Percentiles rank a stretch among this genome's conserved stretches.
Conservation (phyloP, 2,329 filamentous ascomycete genomes). For the Paraphoma chrysanthemicola region DNA sequence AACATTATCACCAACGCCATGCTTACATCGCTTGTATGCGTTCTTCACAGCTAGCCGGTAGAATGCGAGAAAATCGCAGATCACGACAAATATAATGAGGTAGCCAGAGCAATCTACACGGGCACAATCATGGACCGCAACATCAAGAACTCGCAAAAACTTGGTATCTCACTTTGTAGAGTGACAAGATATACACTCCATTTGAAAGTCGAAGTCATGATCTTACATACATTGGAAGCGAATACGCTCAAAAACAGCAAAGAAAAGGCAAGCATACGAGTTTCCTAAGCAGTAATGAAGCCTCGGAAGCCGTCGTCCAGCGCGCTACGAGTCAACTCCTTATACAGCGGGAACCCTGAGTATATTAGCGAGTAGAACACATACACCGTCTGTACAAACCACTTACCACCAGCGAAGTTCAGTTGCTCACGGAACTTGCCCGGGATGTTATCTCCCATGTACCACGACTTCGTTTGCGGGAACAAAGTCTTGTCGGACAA, state of each 20-base stretch:
- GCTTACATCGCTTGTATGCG: too few relatives aligned
- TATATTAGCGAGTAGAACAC: background rate
- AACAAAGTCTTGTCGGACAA: conserved; percentile 52
- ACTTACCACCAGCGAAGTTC: conserved; percentile 49
- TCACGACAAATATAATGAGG: too few relatives aligned
- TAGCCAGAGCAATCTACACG: too few relatives aligned
- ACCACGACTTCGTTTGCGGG: conserved; percentile 52
- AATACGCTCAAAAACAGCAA: conserved; percentile 1
- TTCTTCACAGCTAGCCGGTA: too few relatives aligned
- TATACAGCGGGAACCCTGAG: conserved; percentile 46
- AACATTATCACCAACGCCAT: too few relatives aligned
- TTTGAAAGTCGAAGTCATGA: background rate
- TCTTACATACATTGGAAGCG: background rate
- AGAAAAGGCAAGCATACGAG: background rate
- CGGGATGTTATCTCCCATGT: conserved; percentile 55
- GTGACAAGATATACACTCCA: too few relatives aligned
- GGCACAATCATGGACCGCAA: too few relatives aligned
- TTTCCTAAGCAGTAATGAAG: conserved; percentile 38
- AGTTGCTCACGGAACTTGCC: conserved; percentile 55
- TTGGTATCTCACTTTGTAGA: too few relatives aligned
- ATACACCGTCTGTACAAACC: background rate
- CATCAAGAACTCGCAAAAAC: too few relatives aligned
- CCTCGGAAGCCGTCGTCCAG: conserved; percentile 47
- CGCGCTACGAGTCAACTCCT: conserved; percentile 47
- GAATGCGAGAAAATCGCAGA: too few relatives aligned